A percentile compares a stretch with the other conserved stretches of the same genome.
phyloP scores from a whole-genome alignment of 805 yeast species.

The Yamadazyma sp. region DNA sequence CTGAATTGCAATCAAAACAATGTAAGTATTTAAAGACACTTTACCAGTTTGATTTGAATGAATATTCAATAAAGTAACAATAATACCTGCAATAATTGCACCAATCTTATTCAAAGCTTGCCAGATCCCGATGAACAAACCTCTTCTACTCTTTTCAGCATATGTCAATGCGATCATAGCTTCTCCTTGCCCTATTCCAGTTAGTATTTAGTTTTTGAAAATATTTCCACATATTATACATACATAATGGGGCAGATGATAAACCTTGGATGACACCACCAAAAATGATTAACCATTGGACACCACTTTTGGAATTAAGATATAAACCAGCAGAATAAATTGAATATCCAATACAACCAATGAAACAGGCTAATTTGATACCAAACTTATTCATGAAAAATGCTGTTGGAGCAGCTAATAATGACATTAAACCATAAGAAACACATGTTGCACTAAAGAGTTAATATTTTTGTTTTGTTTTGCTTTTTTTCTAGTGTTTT shows the following conservation, averaged over 20 bases:
- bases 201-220: too few relatives aligned
- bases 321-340: slow-evolving; percentile 23
- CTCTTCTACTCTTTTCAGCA: slow-evolving; percentile 18
- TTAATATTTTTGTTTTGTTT: too few relatives aligned
- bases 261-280: slow-evolving; percentile 22
- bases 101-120: slow-evolving; percentile 21
- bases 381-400: slow-evolving; percentile 20
- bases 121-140: slow-evolving; percentile 26
- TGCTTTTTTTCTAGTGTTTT: too few relatives aligned
- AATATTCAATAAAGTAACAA: slow-evolving; percentile 15
- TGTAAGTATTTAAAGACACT: slow-evolving; percentile 20
- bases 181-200: too few relatives aligned
- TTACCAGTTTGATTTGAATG: slow-evolving; percentile 12
- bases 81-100: slow-evolving; percentile 21
- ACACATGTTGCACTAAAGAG: slow-evolving; percentile 16
- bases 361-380: slow-evolving; percentile 12
- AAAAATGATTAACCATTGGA: slow-evolving; percentile 19
- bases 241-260: slow-evolving; percentile 23
- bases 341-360: slow-evolving; percentile 22
- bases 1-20: slow-evolving; percentile 20
- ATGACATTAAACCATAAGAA: slow-evolving; percentile 19
- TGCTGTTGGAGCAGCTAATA: slow-evolving; percentile 17
- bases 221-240: too few relatives aligned
- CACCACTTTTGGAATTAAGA: slow-evolving; percentile 20
- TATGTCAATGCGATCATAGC: slow-evolving; percentile 21